Conservation (phyloP, 305 asterid species). For the Fraxinus latifolia region DNA sequence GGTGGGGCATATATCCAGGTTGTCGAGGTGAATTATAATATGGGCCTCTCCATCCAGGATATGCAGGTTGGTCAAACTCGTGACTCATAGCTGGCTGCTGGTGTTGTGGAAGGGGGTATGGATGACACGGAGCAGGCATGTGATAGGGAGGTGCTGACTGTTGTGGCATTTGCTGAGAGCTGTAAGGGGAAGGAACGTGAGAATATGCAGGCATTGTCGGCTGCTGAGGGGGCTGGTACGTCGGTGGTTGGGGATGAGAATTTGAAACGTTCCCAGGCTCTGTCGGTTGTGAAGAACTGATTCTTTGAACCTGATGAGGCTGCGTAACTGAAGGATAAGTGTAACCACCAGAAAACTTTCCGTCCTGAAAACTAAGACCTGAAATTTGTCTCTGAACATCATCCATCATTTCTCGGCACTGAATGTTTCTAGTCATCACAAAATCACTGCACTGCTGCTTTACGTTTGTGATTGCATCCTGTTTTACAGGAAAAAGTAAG, state of each 20-base stretch:
- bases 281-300: constrained; percentile 53
- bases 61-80: constrained; percentile 83
- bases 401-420: constrained; percentile 94
- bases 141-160: constrained; percentile 73
- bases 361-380: constrained; percentile 81
- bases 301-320: constrained; percentile 52
- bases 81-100: constrained; percentile 54
- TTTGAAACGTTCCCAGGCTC: constrained; percentile 42
- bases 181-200: constrained; percentile 57
- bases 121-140: constrained; percentile 41
- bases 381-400: constrained; percentile 86
- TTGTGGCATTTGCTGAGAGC: constrained; percentile 34
- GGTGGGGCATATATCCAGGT: constrained; percentile 72
- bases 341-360: constrained; percentile 48
- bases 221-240: constrained; percentile 67
- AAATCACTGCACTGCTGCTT: constrained; percentile 97
- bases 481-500: constrained; percentile 23
- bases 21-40: constrained; percentile 80
- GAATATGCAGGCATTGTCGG: constrained; percentile 30
- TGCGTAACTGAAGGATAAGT: constrained; percentile 50
- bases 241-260: constrained; percentile 42
- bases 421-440: constrained; percentile 86
- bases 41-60: constrained; percentile 93
- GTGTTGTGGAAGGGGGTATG: constrained; percentile 60
- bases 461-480: constrained; percentile 84